phyloP scores from a whole-genome alignment of 192 early-diverging fungal genomes.

The Dissophora globulifera region DNA sequence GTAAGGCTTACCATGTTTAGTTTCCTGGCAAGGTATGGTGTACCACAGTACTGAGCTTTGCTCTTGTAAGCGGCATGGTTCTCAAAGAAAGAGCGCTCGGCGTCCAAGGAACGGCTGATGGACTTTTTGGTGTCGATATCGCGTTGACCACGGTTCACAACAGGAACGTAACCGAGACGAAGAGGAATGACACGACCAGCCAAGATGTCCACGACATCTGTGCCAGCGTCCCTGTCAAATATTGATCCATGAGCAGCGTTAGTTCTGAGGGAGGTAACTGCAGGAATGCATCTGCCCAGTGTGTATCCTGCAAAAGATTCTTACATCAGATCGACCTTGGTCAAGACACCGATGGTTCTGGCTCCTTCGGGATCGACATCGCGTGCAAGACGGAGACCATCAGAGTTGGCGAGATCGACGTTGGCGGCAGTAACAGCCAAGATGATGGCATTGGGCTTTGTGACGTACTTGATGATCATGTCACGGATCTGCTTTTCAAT shows the following conservation, averaged over 20 bases:
- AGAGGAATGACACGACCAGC: slow-evolving; percentile 97
- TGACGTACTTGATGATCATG: slow-evolving; percentile 98
- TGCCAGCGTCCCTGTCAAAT: slow-evolving; percentile 83
- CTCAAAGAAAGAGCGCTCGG: slow-evolving; percentile 93
- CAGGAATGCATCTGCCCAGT: not conserved
- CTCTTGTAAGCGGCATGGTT: slow-evolving; percentile 92
- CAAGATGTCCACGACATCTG: slow-evolving; percentile 99
- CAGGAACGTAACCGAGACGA: slow-evolving; percentile 96
- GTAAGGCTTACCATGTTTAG: slow-evolving; percentile 94
- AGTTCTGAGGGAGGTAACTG: too few relatives aligned
- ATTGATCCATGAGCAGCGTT: too few relatives aligned
- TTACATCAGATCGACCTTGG: slow-evolving; percentile 98
- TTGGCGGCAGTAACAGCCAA: slow-evolving; percentile 98
- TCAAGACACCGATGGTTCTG: slow-evolving; percentile 98
- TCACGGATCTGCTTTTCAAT: slow-evolving; percentile 99
- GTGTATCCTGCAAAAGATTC: too few relatives aligned
- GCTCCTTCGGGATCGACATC: slow-evolving; percentile 99
- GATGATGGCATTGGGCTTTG: slow-evolving; percentile 98
- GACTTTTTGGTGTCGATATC: slow-evolving; percentile 96
- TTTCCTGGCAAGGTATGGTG: slow-evolving; percentile 96
- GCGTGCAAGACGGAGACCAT: slow-evolving; percentile 97
- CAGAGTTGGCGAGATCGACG: slow-evolving; percentile 99
- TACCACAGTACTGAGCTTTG: slow-evolving; percentile 99
- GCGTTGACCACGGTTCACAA: slow-evolving; percentile 98
- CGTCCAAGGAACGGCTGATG: slow-evolving; percentile 88